These are phyloP conservation scores for Tolypocladium pustulatum DNA, from an alignment of 2,329 filamentous ascomycete genomes.

Conservation along the genomic window DNA sequence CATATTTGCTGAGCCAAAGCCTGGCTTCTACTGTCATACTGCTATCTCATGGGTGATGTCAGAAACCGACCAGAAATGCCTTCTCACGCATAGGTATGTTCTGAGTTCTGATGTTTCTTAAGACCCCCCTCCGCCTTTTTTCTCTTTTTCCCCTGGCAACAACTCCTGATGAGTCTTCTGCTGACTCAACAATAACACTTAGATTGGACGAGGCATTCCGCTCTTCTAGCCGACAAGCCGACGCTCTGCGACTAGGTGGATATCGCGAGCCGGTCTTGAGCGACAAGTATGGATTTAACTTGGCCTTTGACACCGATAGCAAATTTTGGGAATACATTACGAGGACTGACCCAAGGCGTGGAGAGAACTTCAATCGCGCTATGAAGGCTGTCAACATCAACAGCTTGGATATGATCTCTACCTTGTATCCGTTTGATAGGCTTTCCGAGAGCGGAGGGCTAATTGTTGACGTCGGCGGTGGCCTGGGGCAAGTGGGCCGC, in stretches of 20 bases:
- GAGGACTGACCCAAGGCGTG: neutral
- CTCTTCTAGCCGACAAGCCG: neutral
- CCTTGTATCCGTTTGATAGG: neutral
- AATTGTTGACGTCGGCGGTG: neutral
- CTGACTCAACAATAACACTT: neutral
- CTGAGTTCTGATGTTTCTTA: no score
- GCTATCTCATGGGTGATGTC: neutral
- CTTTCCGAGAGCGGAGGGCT: neutral
- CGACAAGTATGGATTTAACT: neutral
- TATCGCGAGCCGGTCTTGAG: neutral
- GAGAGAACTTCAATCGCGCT: neutral
- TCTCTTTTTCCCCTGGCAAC: no score
- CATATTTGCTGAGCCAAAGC: neutral
- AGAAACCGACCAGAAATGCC: neutral
- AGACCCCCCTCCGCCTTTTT: no score
- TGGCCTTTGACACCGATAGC: neutral
- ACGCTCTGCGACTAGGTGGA: neutral
- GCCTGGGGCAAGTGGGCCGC: neutral
- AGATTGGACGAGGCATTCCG: neutral
- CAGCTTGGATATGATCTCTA: neutral
- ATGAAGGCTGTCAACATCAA: slow-evolving; percentile 1
- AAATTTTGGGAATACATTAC: slow-evolving; percentile 1
- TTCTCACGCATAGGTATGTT: neutral
- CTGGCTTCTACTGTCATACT: neutral
- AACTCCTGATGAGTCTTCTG: neutral